Base-by-base conservation (phyloP, 192 early-diverging fungal species). In the Backusella tarrabulga region DNA sequence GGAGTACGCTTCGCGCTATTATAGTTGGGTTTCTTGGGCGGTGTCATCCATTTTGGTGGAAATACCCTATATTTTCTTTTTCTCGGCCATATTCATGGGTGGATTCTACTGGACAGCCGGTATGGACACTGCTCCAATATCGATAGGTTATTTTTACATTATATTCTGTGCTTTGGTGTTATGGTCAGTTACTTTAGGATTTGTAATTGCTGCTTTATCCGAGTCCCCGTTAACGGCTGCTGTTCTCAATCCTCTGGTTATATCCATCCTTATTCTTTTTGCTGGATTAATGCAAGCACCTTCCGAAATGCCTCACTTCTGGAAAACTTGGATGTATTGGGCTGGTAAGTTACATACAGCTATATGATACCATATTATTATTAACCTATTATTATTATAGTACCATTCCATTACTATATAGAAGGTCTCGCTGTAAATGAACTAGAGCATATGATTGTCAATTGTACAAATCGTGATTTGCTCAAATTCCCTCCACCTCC, bases 51-150 rank as follows among this genome's bases (percentile, higher is more conserved):
- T 91, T 38, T 67, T 92, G 5, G 87, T 90, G 34, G 92, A 95
- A 68, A 83, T 91, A 35, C 94, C 94, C 1, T 95, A 91, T 71
- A 85, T 89, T 0, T 66, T 92, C 15, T 60, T 92, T 38, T 79
- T 87, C 23, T 80, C 86, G 36, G 91, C 92, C 0, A 42, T 86
- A 52, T 93, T 90, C 78, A 93, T 93, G 81, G 71, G 88, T 15
- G 80, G 85, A 42, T 93, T 92, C 60, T 95, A 95, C 83, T 95
- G 90, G 90, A 85, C 89, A 34, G 86, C 88, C 34, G 92, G 91
- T 2, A 84, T 95, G 34, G 84, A 85, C 46, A 75, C 52, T 6
- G 74, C 76, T 19, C 77, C 87, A 15, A 76, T 83, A 41, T 79
- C 87, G 52, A 86, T 82, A 3, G 86, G 86, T 60, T 93, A 88